phyloP scores from a whole-genome alignment of 2,329 filamentous ascomycete species.

The Beauveria scarabaeidicola region DNA sequence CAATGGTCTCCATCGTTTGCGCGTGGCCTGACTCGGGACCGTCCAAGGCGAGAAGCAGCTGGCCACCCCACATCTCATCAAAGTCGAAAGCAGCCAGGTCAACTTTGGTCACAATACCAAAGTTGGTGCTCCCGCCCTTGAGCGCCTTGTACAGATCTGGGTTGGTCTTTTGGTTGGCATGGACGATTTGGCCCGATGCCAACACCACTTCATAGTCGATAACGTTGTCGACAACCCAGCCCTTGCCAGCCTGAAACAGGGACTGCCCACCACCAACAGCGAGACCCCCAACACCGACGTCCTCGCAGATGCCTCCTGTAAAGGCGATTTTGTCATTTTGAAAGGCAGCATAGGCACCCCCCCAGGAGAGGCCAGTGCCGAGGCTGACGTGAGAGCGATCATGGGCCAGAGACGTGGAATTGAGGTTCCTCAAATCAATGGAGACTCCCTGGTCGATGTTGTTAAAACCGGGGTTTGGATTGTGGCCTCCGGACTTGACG shows the following conservation, averaged over 20 bases:
- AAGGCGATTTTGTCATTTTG: conserved; percentile 29
- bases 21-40: not conserved
- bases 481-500: conserved; percentile 40
- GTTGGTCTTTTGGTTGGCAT: conserved; percentile 30
- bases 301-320: conserved; percentile 30
- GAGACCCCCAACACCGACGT: conserved; percentile 37
- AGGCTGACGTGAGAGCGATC: conserved; percentile 29
- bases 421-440: conserved; percentile 32
- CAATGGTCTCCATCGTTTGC: conserved; percentile 7
- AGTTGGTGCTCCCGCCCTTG: conserved; percentile 40
- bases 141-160: conserved; percentile 37
- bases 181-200: conserved; percentile 32
- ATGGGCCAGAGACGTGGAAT: conserved; percentile 23
- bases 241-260: conserved; percentile 28
- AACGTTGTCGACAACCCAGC: conserved; percentile 35
- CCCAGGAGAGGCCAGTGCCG: conserved; percentile 35
- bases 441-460: conserved; percentile 30
- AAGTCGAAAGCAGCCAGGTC: conserved; percentile 20
- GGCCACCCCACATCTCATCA: conserved; percentile 11
- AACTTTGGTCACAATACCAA: conserved; percentile 30
- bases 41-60: conserved; percentile 5
- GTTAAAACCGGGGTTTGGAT: conserved; percentile 32
- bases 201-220: conserved; percentile 36
- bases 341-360: conserved; percentile 30
- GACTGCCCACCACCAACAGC: conserved; percentile 39